A percentile compares a stretch with the other conserved stretches of the same genome.
phyloP scores from a whole-genome alignment of 345 rosid species.

The Adansonia digitata region DNA sequence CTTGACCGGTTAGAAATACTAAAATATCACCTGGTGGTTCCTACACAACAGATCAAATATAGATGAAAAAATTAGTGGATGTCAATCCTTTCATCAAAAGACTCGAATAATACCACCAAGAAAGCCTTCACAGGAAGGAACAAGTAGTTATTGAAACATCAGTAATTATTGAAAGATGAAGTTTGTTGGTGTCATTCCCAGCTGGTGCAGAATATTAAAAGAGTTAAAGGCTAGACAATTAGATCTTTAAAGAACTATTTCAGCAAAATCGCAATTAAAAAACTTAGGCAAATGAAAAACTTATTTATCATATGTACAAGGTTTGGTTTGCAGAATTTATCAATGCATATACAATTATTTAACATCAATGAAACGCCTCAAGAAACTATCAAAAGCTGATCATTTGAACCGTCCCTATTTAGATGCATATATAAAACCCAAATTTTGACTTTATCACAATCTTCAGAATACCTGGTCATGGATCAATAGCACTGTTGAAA shows the following conservation, averaged over 20 bases:
- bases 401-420: not conserved
- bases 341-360: not conserved
- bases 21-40: constrained; percentile 89
- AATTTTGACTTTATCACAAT: not conserved
- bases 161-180: not conserved
- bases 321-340: not conserved
- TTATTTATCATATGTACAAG: not conserved
- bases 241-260: not conserved
- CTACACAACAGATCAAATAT: constrained; percentile 28
- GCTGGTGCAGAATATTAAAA: not conserved
- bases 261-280: not conserved
- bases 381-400: constrained; percentile 5
- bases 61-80: not conserved
- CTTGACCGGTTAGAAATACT: constrained; percentile 96
- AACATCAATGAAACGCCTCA: not conserved
- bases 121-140: not conserved
- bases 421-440: not conserved
- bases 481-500: constrained; percentile 70
- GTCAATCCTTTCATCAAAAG: not conserved
- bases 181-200: not conserved
- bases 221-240: not conserved
- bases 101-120: not conserved
- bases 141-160: not conserved
- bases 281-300: not conserved
- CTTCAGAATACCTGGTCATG: constrained; percentile 60